phyloP scores from a whole-genome alignment of 306 rosid genomes.

The Morella rubra region DNA sequence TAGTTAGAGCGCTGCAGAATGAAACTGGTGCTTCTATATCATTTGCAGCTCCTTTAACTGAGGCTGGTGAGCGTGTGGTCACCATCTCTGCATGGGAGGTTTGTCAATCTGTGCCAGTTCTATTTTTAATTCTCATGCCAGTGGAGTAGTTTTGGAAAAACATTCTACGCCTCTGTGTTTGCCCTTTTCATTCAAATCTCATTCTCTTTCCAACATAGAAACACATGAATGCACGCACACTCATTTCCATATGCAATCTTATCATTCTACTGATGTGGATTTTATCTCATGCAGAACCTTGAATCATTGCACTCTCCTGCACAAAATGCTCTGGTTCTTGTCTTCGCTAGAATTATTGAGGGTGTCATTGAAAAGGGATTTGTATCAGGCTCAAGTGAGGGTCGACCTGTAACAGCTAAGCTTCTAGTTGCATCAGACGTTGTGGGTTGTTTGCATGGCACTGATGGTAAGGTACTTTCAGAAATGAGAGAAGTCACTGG shows the following conservation, averaged over 20 bases:
- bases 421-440: slow-evolving; percentile 45
- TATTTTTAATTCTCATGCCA: neutral
- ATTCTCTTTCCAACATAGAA: neutral
- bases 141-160: neutral
- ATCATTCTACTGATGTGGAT: slow-evolving; percentile 29
- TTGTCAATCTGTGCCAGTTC: slow-evolving; percentile 22
- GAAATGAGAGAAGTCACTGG: slow-evolving; percentile 50
- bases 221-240: slow-evolving; percentile 11
- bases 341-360: slow-evolving; percentile 59
- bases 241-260: slow-evolving; percentile 10
- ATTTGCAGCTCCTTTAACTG: slow-evolving; percentile 48
- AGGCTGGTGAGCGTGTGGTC: slow-evolving; percentile 51
- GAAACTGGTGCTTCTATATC: slow-evolving; percentile 62
- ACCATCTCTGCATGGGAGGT: slow-evolving; percentile 72
- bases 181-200: neutral
- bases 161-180: neutral
- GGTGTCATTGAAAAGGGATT: slow-evolving; percentile 45
- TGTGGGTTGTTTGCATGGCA: slow-evolving; percentile 37
- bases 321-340: slow-evolving; percentile 57
- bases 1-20: slow-evolving; percentile 50
- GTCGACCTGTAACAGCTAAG: slow-evolving; percentile 45
- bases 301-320: slow-evolving; percentile 57
- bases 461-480: slow-evolving; percentile 46
- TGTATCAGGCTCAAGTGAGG: slow-evolving; percentile 31
- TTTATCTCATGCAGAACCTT: slow-evolving; percentile 42